Percentiles rank a stretch among this genome's conserved stretches.
Evolutionary conservation across 1,139 yeast genomes (phyloP).

Genomic region (Yamadazyma atlantica): DNA sequence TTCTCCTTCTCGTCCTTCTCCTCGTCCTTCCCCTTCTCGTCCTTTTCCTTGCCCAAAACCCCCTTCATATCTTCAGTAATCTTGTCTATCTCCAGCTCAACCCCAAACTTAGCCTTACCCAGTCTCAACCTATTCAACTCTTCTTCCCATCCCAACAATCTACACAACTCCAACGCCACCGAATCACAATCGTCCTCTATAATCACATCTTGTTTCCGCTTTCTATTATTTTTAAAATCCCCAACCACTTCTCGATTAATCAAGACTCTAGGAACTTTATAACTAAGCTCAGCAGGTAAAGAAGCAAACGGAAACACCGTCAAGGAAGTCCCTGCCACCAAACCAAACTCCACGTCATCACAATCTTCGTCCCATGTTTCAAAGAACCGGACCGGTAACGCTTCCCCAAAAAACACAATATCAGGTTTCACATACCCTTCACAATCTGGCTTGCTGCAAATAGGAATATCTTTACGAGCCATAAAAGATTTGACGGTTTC

Average conservation of each 20-base stretch:
- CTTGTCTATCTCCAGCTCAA: constrained; percentile 13
- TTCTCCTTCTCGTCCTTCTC: constrained; percentile 2
- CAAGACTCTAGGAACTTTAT: constrained; percentile 55
- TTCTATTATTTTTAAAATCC: constrained; percentile 45
- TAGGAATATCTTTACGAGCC: constrained; percentile 48
- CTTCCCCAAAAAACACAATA: constrained; percentile 91
- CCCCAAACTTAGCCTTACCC: constrained; percentile 15
- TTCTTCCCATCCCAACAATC: constrained; percentile 62
- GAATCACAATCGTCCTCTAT: constrained; percentile 63
- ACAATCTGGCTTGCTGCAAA: constrained; percentile 45
- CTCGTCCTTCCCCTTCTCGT: constrained; percentile 6
- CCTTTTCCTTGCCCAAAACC: constrained; percentile 6
- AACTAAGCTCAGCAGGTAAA: constrained; percentile 64
- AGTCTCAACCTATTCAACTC: constrained; percentile 42
- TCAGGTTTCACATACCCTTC: constrained; percentile 84
- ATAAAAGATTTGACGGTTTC: constrained; percentile 49
- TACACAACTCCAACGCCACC: constrained; percentile 53
- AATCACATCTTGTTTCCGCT: constrained; percentile 58
- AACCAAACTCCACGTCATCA: constrained; percentile 63
- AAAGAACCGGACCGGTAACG: constrained; percentile 69
- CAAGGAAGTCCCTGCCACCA: constrained; percentile 90
- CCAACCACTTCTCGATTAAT: constrained; percentile 81
- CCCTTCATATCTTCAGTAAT: constrained; percentile 13
- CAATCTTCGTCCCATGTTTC: constrained; percentile 66
- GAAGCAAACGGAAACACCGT: constrained; percentile 89